Evolutionary conservation across 768 basidiomycete species (phyloP).

Genomic region (Suillus hirtellus): DNA sequence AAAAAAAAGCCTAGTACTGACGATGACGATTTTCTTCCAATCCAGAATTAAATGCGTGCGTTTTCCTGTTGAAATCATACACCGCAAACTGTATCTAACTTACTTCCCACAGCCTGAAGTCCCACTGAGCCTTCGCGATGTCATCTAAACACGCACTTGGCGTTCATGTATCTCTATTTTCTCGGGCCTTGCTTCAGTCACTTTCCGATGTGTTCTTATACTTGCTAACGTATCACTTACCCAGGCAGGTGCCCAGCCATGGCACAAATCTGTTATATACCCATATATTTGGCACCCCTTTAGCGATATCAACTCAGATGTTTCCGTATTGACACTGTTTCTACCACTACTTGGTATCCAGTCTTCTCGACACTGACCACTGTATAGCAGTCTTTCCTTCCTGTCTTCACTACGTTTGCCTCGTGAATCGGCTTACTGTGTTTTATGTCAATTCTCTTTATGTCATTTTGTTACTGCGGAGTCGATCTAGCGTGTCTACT

Average conservation of each 20-base stretch:
- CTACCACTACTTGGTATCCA: conserved; percentile 41
- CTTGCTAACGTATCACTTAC: conserved; percentile 52
- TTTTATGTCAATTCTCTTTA: conserved; percentile 10
- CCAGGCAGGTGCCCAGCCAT: conserved; percentile 38
- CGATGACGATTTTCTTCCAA: conserved; percentile 13
- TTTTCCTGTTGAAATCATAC: conserved; percentile 12
- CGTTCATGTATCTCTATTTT: conserved; percentile 84
- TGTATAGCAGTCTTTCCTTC: conserved; percentile 60
- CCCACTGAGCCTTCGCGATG: conserved; percentile 85
- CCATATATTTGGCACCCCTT: conserved; percentile 59
- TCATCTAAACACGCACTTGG: conserved; percentile 58
- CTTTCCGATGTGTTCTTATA: conserved; percentile 36
- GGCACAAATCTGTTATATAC: conserved; percentile 57
- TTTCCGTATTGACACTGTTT: conserved; percentile 53
- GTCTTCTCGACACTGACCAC: conserved; percentile 46
- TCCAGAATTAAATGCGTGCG: conserved; percentile 87
- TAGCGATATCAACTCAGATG: conserved; percentile 48
- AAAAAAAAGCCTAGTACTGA: background rate
- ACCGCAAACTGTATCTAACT: conserved; percentile 18
- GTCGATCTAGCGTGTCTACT: background rate
- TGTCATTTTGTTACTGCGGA: conserved; percentile 2
- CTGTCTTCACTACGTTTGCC: conserved; percentile 13
- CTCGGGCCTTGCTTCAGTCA: conserved; percentile 42
- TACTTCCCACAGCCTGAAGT: conserved; percentile 72
- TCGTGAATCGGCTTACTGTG: conserved; percentile 19